phyloP scores from a whole-genome alignment of 305 asterid genomes.

The Ruellia speciosa region DNA sequence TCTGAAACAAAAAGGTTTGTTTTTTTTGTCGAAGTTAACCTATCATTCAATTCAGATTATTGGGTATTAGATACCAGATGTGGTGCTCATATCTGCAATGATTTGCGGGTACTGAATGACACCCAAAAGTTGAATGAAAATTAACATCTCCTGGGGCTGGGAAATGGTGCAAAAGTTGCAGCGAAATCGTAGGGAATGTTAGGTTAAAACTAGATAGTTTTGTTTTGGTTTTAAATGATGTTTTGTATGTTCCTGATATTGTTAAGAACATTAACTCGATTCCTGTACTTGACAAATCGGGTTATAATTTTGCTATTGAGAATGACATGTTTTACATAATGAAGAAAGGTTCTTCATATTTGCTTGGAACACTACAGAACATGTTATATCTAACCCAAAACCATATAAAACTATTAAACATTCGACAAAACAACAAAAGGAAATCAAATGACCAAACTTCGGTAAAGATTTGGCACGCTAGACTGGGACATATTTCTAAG shows the following conservation, averaged over 20 bases:
- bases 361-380: not conserved
- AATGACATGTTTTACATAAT: not conserved
- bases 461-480: not conserved
- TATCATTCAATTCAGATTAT: not conserved
- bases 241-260: not conserved
- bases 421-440: not conserved
- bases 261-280: not conserved
- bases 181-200: not conserved
- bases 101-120: not conserved
- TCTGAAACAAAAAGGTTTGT: slow-evolving; percentile 1
- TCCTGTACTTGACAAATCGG: not conserved
- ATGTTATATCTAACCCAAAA: not conserved
- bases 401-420: not conserved
- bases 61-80: slow-evolving; percentile 5
- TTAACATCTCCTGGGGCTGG: not conserved
- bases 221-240: not conserved
- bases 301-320: not conserved
- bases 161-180: not conserved
- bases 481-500: not conserved
- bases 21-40: not conserved
- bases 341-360: not conserved
- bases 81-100: not conserved
- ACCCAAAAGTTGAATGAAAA: not conserved
- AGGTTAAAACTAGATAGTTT: not conserved
- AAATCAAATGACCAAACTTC: not conserved